Evolutionary conservation across 345 rosid genomes (phyloP).

Genomic region (Nephelium lappaceum): DNA sequence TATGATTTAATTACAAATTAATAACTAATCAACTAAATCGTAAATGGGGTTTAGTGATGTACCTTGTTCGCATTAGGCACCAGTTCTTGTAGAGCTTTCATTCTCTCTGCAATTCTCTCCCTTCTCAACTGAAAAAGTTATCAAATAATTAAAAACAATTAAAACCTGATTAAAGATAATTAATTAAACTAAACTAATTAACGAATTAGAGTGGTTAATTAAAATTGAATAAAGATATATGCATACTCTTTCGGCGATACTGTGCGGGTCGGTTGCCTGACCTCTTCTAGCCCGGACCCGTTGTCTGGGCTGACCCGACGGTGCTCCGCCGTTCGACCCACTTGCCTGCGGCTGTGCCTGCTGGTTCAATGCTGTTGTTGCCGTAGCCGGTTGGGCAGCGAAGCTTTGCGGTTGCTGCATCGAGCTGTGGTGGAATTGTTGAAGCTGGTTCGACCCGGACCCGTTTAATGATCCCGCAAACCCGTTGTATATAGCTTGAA

Average conservation of each 20-base stretch:
- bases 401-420: constrained; percentile 37
- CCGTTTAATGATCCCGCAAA: constrained; percentile 65
- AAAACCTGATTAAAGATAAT: not conserved
- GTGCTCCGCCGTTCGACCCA: constrained; percentile 54
- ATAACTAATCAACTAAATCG: not conserved
- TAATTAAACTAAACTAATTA: not conserved
- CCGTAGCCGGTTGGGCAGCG: constrained; percentile 25
- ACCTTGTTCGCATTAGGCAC: constrained; percentile 99
- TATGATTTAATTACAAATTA: not conserved
- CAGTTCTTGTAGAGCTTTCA: constrained; percentile 96
- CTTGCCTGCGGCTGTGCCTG: constrained; percentile 49
- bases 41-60: not conserved
- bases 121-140: constrained; percentile 70
- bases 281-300: constrained; percentile 96
- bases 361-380: constrained; percentile 32
- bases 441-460: constrained; percentile 31
- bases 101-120: constrained; percentile 96
- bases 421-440: constrained; percentile 53
- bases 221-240: not conserved
- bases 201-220: not conserved
- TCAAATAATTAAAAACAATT: constrained; percentile 11
- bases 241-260: constrained; percentile 91
- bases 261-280: constrained; percentile 99
- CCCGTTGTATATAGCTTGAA: constrained; percentile 56
- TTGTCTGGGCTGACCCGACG: constrained; percentile 70